A percentile compares a stretch with the other conserved stretches of the same genome.
These are phyloP conservation scores for Alliaria petiolata DNA, from an alignment of 345 rosid genomes.

Conservation along the genomic window DNA sequence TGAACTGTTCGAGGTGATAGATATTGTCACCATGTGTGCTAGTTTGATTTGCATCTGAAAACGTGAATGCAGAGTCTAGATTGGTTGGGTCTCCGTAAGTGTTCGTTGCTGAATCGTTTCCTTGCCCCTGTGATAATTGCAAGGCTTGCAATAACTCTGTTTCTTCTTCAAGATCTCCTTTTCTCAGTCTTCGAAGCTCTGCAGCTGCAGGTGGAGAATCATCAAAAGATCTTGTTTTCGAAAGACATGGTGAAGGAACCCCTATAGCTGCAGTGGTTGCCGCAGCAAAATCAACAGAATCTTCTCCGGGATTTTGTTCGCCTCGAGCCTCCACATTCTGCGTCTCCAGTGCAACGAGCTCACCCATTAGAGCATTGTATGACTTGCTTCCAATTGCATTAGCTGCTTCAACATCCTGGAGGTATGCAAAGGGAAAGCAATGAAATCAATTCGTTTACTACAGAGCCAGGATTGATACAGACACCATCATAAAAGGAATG, in stretches of 20 bases:
- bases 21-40: slow-evolving; percentile 24
- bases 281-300: slow-evolving; percentile 90
- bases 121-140: slow-evolving; percentile 59
- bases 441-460: slow-evolving; percentile 1
- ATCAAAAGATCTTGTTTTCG: slow-evolving; percentile 72
- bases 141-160: slow-evolving; percentile 65
- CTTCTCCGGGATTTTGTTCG: slow-evolving; percentile 50
- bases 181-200: slow-evolving; percentile 41
- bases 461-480: background rate
- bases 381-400: slow-evolving; percentile 82
- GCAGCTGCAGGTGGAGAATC: slow-evolving; percentile 60
- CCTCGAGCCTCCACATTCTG: slow-evolving; percentile 40
- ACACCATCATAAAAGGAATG: background rate
- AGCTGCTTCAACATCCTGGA: slow-evolving; percentile 81
- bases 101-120: slow-evolving; percentile 24
- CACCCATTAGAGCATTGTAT: slow-evolving; percentile 80
- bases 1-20: slow-evolving; percentile 32
- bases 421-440: slow-evolving; percentile 6
- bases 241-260: slow-evolving; percentile 89
- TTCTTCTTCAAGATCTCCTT: slow-evolving; percentile 87
- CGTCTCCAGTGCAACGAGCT: slow-evolving; percentile 87
- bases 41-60: slow-evolving; percentile 38
- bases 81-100: slow-evolving; percentile 27
- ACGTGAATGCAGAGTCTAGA: slow-evolving; percentile 31
- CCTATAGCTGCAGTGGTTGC: slow-evolving; percentile 94